Evolutionary conservation across 805 yeast genomes (phyloP).

Genomic region (Torulaspora gathmanii): DNA sequence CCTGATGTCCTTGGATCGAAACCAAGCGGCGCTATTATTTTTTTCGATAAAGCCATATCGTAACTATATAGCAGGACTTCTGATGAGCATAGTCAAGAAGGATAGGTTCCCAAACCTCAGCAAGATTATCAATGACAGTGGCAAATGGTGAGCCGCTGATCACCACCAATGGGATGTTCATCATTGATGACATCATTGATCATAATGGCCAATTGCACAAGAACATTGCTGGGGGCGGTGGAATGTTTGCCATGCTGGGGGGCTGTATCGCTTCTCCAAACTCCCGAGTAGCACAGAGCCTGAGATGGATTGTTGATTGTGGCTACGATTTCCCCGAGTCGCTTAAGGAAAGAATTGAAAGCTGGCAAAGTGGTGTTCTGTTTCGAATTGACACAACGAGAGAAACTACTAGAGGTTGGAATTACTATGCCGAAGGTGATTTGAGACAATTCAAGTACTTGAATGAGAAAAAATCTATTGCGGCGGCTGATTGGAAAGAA

Average conservation of each 20-base stretch:
- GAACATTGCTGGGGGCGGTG: slow-evolving; percentile 85
- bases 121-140: not conserved
- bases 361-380: slow-evolving; percentile 60
- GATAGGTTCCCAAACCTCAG: not conserved
- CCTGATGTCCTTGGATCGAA: slow-evolving; percentile 98
- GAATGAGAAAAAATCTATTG: slow-evolving; percentile 59
- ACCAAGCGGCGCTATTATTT: slow-evolving; percentile 79
- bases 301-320: slow-evolving; percentile 72
- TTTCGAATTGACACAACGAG: slow-evolving; percentile 50
- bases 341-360: slow-evolving; percentile 42
- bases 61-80: not conserved
- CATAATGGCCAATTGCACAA: slow-evolving; percentile 35
- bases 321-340: slow-evolving; percentile 70
- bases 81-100: not conserved
- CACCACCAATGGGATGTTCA: slow-evolving; percentile 81
- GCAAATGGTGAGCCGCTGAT: slow-evolving; percentile 34
- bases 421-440: slow-evolving; percentile 61
- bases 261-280: slow-evolving; percentile 52
- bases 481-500: slow-evolving; percentile 43
- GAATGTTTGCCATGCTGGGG: slow-evolving; percentile 74
- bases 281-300: slow-evolving; percentile 29
- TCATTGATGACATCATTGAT: slow-evolving; percentile 69
- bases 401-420: slow-evolving; percentile 77
- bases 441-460: slow-evolving; percentile 56
- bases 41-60: no score